A percentile compares a stretch with the other conserved stretches of the same genome.
Evolutionary conservation across 1,139 yeast genomes (phyloP).

Genomic region (Geotrichum siamense): DNA sequence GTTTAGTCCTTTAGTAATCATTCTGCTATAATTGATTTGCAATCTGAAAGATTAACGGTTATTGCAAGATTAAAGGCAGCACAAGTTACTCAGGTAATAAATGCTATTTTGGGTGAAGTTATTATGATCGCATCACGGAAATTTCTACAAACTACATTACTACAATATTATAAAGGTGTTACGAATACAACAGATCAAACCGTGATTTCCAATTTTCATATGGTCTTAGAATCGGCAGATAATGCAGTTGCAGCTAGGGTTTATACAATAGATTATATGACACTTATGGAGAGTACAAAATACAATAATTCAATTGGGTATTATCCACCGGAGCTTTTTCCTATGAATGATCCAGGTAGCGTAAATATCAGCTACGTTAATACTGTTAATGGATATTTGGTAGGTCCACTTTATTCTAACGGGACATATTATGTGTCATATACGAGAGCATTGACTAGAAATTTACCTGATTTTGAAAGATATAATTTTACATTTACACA

Average conservation of each 20-base stretch:
- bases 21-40: constrained; percentile 49
- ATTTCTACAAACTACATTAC: constrained; percentile 28
- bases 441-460: constrained; percentile 22
- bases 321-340: constrained; percentile 24
- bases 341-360: constrained; percentile 13
- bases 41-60: constrained; percentile 66
- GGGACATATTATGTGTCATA: constrained; percentile 23
- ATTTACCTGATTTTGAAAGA: constrained; percentile 10
- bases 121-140: constrained; percentile 27
- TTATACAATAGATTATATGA: constrained; percentile 16
- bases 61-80: constrained; percentile 77
- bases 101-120: constrained; percentile 56
- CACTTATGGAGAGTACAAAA: constrained; percentile 8
- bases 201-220: constrained; percentile 19
- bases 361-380: constrained; percentile 4
- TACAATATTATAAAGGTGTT: constrained; percentile 20
- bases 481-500: constrained; percentile 6
- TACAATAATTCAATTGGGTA: constrained; percentile 3
- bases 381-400: constrained; percentile 7
- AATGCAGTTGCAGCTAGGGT: constrained; percentile 26
- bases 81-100: constrained; percentile 64
- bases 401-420: constrained; percentile 17
- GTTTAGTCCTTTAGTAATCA: constrained; percentile 50
- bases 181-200: constrained; percentile 17
- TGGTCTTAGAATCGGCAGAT: constrained; percentile 27